Base-by-base conservation (phyloP, 345 rosid genomes). In the Sisymbrium altissimum region DNA sequence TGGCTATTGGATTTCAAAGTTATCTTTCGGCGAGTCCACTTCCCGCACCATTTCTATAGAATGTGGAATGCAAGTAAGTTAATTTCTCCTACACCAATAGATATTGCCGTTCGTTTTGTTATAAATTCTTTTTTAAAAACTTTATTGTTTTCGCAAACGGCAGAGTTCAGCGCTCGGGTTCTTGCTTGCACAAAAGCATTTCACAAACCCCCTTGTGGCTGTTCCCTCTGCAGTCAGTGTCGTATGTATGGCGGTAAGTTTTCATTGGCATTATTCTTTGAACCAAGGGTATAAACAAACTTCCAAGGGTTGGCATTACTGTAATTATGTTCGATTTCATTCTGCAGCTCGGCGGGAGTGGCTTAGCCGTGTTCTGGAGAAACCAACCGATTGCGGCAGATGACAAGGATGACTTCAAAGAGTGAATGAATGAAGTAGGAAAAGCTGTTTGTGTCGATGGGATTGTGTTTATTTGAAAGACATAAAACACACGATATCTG, bases 111-210 rank as follows among this genome's bases (percentile, higher is more conserved):
- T 19, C 64, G 25, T 35, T 29, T 46, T 29, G 49, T 36, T 6
- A 15, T 3, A 9, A 46, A 2, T 19, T 55, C 17, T 30, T 55
- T 27, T 14, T 9, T 15, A 41, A 10, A 21, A 8, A 15, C 29
- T 4, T 43, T 3, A 14, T 14, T 39, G 7, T 11, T 21, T 32
- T 40, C 77, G 35, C 15, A 64, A 55, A 46, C 29, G 10, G 71
- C 95, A 91, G 97, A 91, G 99, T 79, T 95, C 99, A 8, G 97
- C 97, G 13, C 96, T 95, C 1, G 99, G 99, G 10, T 95, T 89
- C 82, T 85, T 91, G 73, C 97, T 95, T 4, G 97, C 97, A 4
- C 97, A 90, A 81, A 94, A 80, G 76, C 97, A 95, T 83, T 95
- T 95, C 70, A 88, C 91, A 14, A 95, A 95, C 69, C 97, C 97